These are phyloP conservation scores for Cutaneotrichosporon sp. DNA, from an alignment of 1,284 basidiomycete genomes.

Conservation along the genomic window DNA sequence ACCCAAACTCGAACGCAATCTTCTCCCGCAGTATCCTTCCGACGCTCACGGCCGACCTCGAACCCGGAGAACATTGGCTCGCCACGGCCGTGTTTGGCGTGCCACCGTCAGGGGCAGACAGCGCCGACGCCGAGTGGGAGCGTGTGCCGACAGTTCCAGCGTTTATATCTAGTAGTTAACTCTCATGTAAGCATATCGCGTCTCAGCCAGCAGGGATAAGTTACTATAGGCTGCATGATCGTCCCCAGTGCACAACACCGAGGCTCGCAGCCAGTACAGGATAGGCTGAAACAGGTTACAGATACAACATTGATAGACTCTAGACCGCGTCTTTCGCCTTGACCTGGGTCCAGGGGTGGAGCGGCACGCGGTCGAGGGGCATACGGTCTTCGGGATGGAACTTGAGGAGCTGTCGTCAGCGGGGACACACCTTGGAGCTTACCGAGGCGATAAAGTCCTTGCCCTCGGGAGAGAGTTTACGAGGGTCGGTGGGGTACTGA, in stretches of 20 bases:
- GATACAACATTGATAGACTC: no score
- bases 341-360: slow-evolving; percentile 73
- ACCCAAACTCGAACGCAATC: slow-evolving; percentile 68
- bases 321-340: no score
- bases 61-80: slow-evolving; percentile 54
- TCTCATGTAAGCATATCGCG: no score
- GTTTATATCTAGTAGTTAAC: no score
- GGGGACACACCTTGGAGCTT: neutral
- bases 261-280: no score
- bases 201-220: no score
- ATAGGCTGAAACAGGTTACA: no score
- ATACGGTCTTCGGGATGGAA: slow-evolving; percentile 74
- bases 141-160: slow-evolving; percentile 34
- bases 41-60: slow-evolving; percentile 56
- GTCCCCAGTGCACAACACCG: no score
- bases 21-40: slow-evolving; percentile 64
- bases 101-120: slow-evolving; percentile 45
- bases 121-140: slow-evolving; percentile 36
- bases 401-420: slow-evolving; percentile 62
- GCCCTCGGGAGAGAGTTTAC: slow-evolving; percentile 57
- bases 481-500: slow-evolving; percentile 64
- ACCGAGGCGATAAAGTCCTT: slow-evolving; percentile 62
- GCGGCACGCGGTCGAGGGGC: slow-evolving; percentile 66
- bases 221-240: no score
- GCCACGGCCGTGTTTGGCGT: slow-evolving; percentile 65